Conservation (phyloP, 2,329 filamentous ascomycete species). For the Mycogone perniciosa region DNA sequence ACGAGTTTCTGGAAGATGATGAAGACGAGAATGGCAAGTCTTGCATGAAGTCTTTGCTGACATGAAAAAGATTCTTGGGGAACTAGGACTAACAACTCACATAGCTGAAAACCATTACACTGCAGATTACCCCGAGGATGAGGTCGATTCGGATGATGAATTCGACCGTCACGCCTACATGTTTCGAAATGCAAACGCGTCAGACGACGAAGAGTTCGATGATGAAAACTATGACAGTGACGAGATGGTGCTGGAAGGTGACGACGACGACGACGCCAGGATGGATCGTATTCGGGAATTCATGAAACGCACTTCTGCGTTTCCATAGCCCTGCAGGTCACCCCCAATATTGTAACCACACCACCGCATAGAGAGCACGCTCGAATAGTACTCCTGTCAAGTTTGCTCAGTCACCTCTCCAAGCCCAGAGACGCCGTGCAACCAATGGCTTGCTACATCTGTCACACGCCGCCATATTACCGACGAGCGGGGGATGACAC, state of each 20-base stretch:
- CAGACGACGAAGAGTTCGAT: conserved; percentile 50
- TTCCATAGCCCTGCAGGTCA: neutral
- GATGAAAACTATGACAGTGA: conserved; percentile 32
- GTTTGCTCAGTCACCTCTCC: too few species aligned
- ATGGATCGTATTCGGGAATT: conserved; percentile 35
- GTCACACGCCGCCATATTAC: too few species aligned
- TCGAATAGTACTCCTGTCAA: too few species aligned
- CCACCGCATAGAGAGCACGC: neutral
- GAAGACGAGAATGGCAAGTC: conserved; percentile 58
- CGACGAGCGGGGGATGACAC: too few species aligned
- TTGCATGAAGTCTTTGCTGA: neutral
- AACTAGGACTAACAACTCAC: conserved; percentile 3
- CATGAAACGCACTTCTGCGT: conserved; percentile 28
- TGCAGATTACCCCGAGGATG: conserved; percentile 75
- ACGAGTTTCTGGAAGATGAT: conserved; percentile 52
- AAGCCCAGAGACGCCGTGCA: too few species aligned
- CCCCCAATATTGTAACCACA: neutral
- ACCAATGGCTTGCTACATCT: too few species aligned
- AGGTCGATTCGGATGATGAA: conserved; percentile 60
- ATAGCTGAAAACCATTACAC: conserved; percentile 71
- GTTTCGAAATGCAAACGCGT: conserved; percentile 47
- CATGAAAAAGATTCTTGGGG: neutral
- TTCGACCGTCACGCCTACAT: conserved; percentile 49
- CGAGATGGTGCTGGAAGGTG: conserved; percentile 30
- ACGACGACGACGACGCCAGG: conserved; percentile 30